phyloP scores from a whole-genome alignment of 148 eudicot species.

The Rhododendron ferrugineum region DNA sequence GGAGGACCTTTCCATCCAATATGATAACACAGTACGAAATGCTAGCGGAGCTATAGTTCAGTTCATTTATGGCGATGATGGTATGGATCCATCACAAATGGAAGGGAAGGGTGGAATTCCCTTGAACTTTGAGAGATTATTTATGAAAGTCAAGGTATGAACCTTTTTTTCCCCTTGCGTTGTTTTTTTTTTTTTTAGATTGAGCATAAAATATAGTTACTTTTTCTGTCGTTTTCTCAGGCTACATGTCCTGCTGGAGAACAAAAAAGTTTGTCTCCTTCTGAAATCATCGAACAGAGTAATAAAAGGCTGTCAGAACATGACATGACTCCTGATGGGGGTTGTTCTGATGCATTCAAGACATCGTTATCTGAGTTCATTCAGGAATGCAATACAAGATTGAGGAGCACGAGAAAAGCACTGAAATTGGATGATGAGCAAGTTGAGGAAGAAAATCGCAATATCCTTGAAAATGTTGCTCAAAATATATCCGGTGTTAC shows the following conservation, averaged over 20 bases:
- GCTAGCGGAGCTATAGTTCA: conserved; percentile 82
- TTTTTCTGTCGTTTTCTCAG: conserved; percentile 30
- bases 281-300: conserved; percentile 40
- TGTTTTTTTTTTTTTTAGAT: neutral
- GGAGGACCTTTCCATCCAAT: conserved; percentile 78
- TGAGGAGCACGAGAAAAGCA: conserved; percentile 15
- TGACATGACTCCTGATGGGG: conserved; percentile 47
- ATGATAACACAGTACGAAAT: conserved; percentile 87
- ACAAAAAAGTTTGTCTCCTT: conserved; percentile 36
- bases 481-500: conserved; percentile 50
- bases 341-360: conserved; percentile 55
- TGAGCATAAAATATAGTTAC: neutral
- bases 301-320: conserved; percentile 41
- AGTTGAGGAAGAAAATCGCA: conserved; percentile 8
- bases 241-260: conserved; percentile 80
- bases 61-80: conserved; percentile 85
- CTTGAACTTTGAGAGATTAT: conserved; percentile 72
- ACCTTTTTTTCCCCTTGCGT: neutral
- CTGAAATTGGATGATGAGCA: conserved; percentile 27
- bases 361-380: conserved; percentile 43
- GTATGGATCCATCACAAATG: conserved; percentile 98
- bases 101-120: conserved; percentile 86
- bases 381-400: conserved; percentile 26
- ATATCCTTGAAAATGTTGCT: conserved; percentile 30
- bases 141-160: conserved; percentile 67